Conservation (phyloP, 495 filamentous ascomycete species). For the Penicillium argentinense region DNA sequence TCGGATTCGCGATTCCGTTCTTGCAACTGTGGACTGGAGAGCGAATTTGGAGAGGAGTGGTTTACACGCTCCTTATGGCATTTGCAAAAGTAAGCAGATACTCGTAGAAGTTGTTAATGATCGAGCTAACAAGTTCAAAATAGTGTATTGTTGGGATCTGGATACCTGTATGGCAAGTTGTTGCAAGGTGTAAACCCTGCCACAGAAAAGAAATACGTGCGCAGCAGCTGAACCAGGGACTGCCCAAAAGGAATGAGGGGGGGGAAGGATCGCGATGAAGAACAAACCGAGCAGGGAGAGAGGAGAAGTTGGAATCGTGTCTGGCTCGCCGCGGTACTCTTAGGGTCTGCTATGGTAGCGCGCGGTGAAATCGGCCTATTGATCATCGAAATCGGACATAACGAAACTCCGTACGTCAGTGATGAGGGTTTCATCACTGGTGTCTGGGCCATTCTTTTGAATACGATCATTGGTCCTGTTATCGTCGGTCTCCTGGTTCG, state of each 20-base stretch:
- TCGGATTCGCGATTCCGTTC: slow-evolving; percentile 76
- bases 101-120: not conserved
- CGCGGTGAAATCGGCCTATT: slow-evolving; percentile 78
- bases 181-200: not conserved
- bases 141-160: slow-evolving; percentile 34
- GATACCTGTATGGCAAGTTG: slow-evolving; percentile 25
- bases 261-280: not conserved
- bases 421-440: slow-evolving; percentile 58
- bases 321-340: slow-evolving; percentile 54
- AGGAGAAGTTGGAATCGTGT: slow-evolving; percentile 8
- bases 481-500: slow-evolving; percentile 60
- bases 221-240: not conserved
- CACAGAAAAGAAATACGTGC: not conserved
- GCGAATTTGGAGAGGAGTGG: slow-evolving; percentile 66
- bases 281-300: not conserved
- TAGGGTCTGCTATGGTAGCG: slow-evolving; percentile 64
- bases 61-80: slow-evolving; percentile 67
- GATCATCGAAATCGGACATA: slow-evolving; percentile 65
- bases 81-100: slow-evolving; percentile 52
- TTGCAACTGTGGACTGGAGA: slow-evolving; percentile 59
- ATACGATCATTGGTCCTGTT: slow-evolving; percentile 71
- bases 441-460: slow-evolving; percentile 72
- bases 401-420: slow-evolving; percentile 32
- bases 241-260: not conserved
- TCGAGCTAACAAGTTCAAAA: not conserved